A percentile compares a stretch with the other conserved stretches of the same genome.
phyloP scores from a whole-genome alignment of 768 basidiomycete species.

The Jaapia argillacea region DNA sequence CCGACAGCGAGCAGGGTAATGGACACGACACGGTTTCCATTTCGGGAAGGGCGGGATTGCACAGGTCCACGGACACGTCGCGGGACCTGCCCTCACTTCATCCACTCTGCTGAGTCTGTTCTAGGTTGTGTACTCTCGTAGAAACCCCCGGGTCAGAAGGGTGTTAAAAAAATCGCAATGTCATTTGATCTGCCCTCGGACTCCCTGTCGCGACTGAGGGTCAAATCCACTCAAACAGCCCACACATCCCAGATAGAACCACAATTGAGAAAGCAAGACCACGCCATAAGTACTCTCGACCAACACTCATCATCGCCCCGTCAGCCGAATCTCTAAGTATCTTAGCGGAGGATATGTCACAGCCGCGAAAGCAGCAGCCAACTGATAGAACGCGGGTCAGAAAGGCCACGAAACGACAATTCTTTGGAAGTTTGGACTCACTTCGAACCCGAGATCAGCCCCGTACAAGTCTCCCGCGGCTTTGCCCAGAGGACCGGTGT shows the following conservation, averaged over 20 bases:
- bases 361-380: slow-evolving; percentile 35
- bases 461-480: slow-evolving; percentile 30
- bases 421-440: slow-evolving; percentile 16
- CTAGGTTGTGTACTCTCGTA: too few relatives aligned
- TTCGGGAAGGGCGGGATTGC: neutral
- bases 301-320: slow-evolving; percentile 26
- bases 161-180: too few relatives aligned
- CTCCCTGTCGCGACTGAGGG: too few relatives aligned
- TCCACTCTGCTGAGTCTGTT: too few relatives aligned
- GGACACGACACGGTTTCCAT: neutral
- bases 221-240: too few relatives aligned
- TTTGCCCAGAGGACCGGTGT: slow-evolving; percentile 38
- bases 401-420: neutral
- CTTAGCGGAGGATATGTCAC: slow-evolving; percentile 37
- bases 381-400: slow-evolving; percentile 12
- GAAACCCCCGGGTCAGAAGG: too few relatives aligned
- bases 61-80: too few relatives aligned
- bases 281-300: too few relatives aligned
- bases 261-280: too few relatives aligned
- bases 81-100: too few relatives aligned
- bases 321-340: slow-evolving; percentile 36
- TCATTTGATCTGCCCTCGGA: too few relatives aligned
- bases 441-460: slow-evolving; percentile 48
- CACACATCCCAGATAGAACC: too few relatives aligned
- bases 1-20: neutral